A percentile compares a stretch with the other conserved stretches of the same genome.
phyloP scores from a whole-genome alignment of 73 alveolate genomes.

The Uronychia binucleata region DNA sequence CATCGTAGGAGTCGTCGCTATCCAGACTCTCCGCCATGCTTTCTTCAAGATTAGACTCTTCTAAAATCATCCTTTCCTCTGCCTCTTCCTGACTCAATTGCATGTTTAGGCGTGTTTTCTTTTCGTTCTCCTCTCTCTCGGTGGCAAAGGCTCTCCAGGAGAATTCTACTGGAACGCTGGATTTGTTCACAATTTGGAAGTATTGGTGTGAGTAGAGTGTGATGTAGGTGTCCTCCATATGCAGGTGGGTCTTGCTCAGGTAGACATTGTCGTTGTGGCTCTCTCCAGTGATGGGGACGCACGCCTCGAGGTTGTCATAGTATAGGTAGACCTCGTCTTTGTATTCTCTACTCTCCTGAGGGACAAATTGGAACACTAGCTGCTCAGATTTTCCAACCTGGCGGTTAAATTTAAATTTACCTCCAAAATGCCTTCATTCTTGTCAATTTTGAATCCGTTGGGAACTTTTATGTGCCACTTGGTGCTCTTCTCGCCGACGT shows the following conservation, averaged over 20 bases:
- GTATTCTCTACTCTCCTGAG: constrained; percentile 93
- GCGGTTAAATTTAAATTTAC: constrained; percentile 3
- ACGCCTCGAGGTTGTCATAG: constrained; percentile 96
- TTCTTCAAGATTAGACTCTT: constrained; percentile 94
- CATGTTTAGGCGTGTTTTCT: constrained; percentile 89
- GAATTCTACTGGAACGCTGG: constrained; percentile 98
- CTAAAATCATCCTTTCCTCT: constrained; percentile 97
- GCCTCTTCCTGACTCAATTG: constrained; percentile 97
- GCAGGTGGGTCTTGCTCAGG: constrained; percentile 90
- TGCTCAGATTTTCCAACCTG: constrained; percentile 86
- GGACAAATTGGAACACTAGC: constrained; percentile 86
- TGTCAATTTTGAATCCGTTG: constrained; percentile 79
- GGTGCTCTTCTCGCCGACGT: constrained; percentile 99
- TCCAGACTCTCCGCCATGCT: constrained; percentile 87
- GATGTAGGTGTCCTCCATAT: constrained; percentile 98
- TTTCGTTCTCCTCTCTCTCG: constrained; percentile 97
- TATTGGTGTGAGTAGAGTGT: constrained; percentile 95
- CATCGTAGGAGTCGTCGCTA: constrained; percentile 92
- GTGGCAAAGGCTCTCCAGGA: constrained; percentile 99
- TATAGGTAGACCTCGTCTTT: constrained; percentile 89
- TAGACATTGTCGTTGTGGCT: constrained; percentile 98
- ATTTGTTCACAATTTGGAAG: constrained; percentile 95
- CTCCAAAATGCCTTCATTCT: constrained; percentile 87
- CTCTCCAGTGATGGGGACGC: constrained; percentile 91
- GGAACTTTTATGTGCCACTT: constrained; percentile 97